phyloP scores from a whole-genome alignment of 176 grass and related monocot genomes.

The Puccinellia tenuiflora region DNA sequence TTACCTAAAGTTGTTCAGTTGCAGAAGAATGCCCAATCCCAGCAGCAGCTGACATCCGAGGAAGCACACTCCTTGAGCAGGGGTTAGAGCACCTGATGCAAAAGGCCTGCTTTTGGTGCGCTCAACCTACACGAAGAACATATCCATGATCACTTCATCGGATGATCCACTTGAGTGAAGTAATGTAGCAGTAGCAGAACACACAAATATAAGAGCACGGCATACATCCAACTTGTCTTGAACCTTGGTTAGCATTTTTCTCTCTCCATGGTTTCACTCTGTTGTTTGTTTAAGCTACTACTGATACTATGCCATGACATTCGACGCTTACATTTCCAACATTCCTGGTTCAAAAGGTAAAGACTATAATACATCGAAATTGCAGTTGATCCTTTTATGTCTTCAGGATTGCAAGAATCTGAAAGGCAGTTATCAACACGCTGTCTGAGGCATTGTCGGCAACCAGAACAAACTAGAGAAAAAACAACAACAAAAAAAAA shows the following conservation, averaged over 20 bases:
- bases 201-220: background rate
- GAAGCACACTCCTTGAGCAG: conserved; percentile 62
- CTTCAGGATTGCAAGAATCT: background rate
- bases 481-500: background rate
- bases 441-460: background rate
- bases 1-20: conserved; percentile 81
- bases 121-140: conserved; percentile 51
- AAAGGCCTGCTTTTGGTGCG: conserved; percentile 74
- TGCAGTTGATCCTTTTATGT: background rate
- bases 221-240: background rate
- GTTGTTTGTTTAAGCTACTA: background rate
- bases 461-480: background rate
- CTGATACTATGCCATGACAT: background rate
- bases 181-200: background rate
- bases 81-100: conserved; percentile 66
- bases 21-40: conserved; percentile 83
- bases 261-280: background rate
- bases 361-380: background rate
- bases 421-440: background rate
- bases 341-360: background rate
- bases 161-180: background rate
- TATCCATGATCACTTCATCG: background rate
- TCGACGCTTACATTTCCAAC: background rate
- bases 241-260: background rate
- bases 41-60: conserved; percentile 76